Evolutionary conservation across 75 land plant genomes (phyloP).

Genomic region (Picea glauca): DNA sequence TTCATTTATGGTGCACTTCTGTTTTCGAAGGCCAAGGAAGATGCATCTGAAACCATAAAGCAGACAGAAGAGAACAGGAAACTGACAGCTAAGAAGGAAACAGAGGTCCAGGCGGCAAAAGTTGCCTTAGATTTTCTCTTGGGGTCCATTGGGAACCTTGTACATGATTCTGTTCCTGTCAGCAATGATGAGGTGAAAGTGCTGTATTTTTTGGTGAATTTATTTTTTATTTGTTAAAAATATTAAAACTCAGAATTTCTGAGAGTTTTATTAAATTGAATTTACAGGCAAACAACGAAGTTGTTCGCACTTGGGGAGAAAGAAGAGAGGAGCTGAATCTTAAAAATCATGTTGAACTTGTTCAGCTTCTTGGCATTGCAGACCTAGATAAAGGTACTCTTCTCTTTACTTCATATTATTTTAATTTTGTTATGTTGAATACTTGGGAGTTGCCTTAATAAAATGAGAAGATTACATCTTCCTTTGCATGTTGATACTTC

Average conservation of each 20-base stretch:
- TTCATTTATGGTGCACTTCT: neutral
- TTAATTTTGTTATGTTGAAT: too few species aligned
- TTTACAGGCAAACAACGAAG: conserved; percentile 75
- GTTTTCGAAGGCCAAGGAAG: conserved; percentile 43
- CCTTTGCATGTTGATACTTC: too few species aligned
- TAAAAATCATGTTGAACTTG: conserved; percentile 91
- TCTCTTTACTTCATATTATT: neutral
- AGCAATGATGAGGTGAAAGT: conserved; percentile 70
- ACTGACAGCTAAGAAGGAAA: conserved; percentile 40
- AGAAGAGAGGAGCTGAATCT: conserved; percentile 45
- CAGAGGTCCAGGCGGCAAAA: conserved; percentile 53
- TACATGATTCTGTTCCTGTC: conserved; percentile 92
- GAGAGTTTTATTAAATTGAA: neutral
- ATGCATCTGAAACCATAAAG: conserved; percentile 56
- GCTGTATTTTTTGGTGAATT: neutral
- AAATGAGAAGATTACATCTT: neutral
- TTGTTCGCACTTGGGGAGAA: conserved; percentile 74
- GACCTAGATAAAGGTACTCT: conserved; percentile 65
- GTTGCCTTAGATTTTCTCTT: conserved; percentile 39
- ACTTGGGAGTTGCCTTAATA: neutral
- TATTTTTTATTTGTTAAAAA: neutral
- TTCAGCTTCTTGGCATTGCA: conserved; percentile 78
- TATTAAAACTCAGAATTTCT: neutral
- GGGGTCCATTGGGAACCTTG: conserved; percentile 77
- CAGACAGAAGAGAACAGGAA: conserved; percentile 51